Evolutionary conservation across 441 rosid genomes (phyloP), one percentile per base, ranked within the genome.

Genomic region (Cnidoscolus chayamansa): DNA sequence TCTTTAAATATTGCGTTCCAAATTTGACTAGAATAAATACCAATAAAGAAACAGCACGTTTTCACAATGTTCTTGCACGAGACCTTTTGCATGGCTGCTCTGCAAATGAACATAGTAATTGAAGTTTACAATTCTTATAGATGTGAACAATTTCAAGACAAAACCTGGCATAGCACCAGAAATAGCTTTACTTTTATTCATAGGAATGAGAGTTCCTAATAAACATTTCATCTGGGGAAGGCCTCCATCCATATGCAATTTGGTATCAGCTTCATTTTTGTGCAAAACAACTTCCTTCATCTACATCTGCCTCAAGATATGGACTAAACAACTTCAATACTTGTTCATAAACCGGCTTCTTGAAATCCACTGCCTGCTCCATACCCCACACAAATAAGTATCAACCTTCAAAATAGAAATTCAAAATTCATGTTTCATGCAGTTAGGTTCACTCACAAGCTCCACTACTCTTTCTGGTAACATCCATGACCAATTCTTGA

Each of bases 401-500:
- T 49, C 64, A 32, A 57, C 16, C 10, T 66, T 16, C 0, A 32
- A 56, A 17, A 31, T 0, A 20, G 1, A 50, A 1, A 6, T 2
- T 35, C 37, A 35, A 48, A 25, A n/a, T 57, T 49, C 55, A 17
- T 35, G 25, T 20, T 25, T 50, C 16, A 25, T 9, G 60, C 25
- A 30, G 17, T 12, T 63, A 25, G 60, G 20, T 70, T 40, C 10
- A 83, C 97, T 63, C 75, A 91, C 99, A 13, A 56, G 91, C 59
- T 90, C 88, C 63, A 88, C 53, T 15, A 90, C 65, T 77, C 86
- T 80, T 53, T 90, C 89, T 0, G 94, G 96, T 3, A 86, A 76
- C 76, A 88, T 70, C 98, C 98, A 92, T 0, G 89, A 77, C 97
- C 97, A 90, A 74, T 87, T 83, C 16, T 93, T 91, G 67, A 94